Conservation (phyloP, 2,329 filamentous ascomycete species). For the Cryphonectria nitschkei region DNA sequence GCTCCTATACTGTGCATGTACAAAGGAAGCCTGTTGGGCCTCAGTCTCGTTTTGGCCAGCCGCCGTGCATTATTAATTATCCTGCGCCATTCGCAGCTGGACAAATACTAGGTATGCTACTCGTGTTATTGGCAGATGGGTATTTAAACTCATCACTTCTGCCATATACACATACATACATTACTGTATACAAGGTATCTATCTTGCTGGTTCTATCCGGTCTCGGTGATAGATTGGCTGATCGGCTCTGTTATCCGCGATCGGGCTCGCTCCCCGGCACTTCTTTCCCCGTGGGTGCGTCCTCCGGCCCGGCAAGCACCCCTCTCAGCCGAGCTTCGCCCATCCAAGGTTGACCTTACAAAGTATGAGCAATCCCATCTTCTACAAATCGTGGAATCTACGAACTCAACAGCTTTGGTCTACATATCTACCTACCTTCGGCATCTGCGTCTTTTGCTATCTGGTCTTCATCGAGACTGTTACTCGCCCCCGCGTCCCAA, state of each 20-base stretch:
- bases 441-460: not conserved
- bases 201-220: not conserved
- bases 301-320: conserved; percentile 6
- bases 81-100: not conserved
- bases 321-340: not conserved
- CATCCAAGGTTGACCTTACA: not conserved
- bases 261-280: conserved; percentile 3
- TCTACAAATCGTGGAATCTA: not conserved
- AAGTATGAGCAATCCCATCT: not conserved
- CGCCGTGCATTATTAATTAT: not conserved
- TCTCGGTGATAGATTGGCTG: conserved; percentile 15
- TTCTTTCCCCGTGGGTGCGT: conserved; percentile 1
- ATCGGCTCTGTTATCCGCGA: conserved; percentile 22
- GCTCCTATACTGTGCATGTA: not conserved
- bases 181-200: not conserved
- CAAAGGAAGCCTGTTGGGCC: not conserved
- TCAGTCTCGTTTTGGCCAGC: not conserved
- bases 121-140: too few relatives aligned
- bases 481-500: not conserved
- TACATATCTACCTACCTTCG: not conserved
- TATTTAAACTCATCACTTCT: too few relatives aligned
- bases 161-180: not conserved
- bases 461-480: not conserved
- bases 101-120: not conserved
- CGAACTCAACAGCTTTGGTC: not conserved